Conservation (phyloP, 169 alveolate species). For the Cryptosporidium viatorum region DNA sequence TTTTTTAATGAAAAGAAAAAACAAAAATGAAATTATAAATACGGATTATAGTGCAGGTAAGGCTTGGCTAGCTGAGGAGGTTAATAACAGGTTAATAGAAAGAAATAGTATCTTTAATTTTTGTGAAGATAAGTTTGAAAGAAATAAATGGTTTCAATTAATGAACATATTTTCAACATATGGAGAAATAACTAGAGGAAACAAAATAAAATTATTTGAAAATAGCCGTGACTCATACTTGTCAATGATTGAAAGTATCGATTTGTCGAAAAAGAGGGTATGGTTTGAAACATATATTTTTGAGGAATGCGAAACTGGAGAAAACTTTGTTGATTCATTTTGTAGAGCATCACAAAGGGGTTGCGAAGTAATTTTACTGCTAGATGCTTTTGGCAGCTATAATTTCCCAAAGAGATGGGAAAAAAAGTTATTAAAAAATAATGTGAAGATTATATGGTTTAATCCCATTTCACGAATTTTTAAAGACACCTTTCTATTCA, state of each 20-base stretch:
- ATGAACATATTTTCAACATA: constrained; percentile 39
- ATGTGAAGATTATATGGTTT: constrained; percentile 75
- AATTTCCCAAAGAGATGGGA: constrained; percentile 77
- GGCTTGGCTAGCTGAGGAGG: constrained; percentile 26
- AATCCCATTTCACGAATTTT: constrained; percentile 69
- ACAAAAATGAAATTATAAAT: neutral
- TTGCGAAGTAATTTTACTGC: constrained; percentile 83
- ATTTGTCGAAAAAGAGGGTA: constrained; percentile 82
- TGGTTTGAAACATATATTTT: constrained; percentile 88
- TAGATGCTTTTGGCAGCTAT: constrained; percentile 80
- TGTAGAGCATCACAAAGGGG: constrained; percentile 86
- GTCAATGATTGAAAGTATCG: constrained; percentile 73
- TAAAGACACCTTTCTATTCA: constrained; percentile 80
- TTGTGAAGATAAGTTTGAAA: neutral
- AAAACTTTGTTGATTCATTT: constrained; percentile 80
- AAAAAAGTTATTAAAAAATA: constrained; percentile 26
- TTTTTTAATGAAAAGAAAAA: neutral
- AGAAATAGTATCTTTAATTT: neutral
- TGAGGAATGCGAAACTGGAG: constrained; percentile 85
- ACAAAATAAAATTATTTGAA: constrained; percentile 76
- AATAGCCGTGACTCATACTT: constrained; percentile 60
- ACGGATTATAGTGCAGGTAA: neutral
- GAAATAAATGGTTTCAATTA: constrained; percentile 37
- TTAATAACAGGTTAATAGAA: neutral
- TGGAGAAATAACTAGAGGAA: constrained; percentile 79